These are phyloP conservation scores for Orychophragmus violaceus DNA, from an alignment of 345 rosid species.

Conservation along the genomic window DNA sequence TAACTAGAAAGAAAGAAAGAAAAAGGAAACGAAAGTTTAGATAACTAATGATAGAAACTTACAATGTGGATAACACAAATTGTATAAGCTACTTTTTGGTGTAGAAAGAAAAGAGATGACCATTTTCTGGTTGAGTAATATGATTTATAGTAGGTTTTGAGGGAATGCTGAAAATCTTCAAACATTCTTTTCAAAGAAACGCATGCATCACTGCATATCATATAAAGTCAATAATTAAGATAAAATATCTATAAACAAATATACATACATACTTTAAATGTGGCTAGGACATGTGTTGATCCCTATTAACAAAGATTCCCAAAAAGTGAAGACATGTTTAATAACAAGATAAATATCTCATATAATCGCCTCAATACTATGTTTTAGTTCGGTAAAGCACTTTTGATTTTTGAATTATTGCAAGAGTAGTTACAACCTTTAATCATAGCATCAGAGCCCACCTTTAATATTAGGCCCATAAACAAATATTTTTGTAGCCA, in stretches of 20 bases:
- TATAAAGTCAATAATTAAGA: neutral
- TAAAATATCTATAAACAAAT: neutral
- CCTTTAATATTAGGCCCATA: no score
- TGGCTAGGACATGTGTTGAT: neutral
- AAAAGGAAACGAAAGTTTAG: neutral
- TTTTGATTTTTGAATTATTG: no score
- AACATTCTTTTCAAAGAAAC: neutral
- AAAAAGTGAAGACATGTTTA: no score
- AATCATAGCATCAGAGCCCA: no score
- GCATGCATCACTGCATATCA: neutral
- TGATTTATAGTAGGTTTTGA: neutral
- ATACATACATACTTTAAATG: neutral
- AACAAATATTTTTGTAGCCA: no score
- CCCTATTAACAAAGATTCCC: neutral
- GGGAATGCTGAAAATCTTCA: neutral
- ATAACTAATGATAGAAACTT: neutral
- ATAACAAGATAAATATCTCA: no score
- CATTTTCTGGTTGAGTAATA: neutral
- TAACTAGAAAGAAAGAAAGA: neutral
- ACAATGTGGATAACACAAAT: neutral
- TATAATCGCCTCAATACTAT: no score
- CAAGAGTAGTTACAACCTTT: no score
- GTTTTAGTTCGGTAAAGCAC: no score
- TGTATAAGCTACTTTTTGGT: neutral
- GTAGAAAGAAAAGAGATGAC: neutral